Evolutionary conservation across 768 basidiomycete genomes (phyloP).

Genomic region (Amanita pallidorosea): DNA sequence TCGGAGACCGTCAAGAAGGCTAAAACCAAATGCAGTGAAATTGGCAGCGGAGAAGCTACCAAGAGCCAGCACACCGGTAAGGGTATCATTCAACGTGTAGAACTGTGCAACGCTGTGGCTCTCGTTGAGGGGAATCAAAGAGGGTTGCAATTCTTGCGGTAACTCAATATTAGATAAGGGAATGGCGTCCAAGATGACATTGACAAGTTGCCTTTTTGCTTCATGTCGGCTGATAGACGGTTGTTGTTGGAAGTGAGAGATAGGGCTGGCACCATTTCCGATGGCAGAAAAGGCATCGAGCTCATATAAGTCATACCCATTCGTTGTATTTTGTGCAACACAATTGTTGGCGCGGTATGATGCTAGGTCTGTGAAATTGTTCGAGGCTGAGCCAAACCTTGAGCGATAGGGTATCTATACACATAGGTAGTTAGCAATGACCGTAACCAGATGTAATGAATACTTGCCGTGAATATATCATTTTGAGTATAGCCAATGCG

Average conservation of each 20-base stretch:
- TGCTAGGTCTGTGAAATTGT: conserved; percentile 34
- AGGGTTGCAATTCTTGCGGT: conserved; percentile 28
- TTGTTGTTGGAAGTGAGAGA: conserved; percentile 29
- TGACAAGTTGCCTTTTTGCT: conserved; percentile 27
- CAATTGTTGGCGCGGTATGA: conserved; percentile 47
- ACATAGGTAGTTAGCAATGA: neutral
- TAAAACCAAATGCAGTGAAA: conserved; percentile 28
- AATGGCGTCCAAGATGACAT: conserved; percentile 36
- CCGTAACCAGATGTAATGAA: neutral
- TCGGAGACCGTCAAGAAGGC: conserved; percentile 34
- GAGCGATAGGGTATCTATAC: conserved; percentile 48
- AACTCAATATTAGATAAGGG: conserved; percentile 35
- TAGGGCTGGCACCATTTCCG: conserved; percentile 12
- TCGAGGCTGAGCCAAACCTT: conserved; percentile 32
- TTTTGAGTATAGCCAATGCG: conserved; percentile 24
- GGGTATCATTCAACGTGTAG: conserved; percentile 38
- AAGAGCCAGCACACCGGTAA: conserved; percentile 45
- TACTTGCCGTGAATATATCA: conserved; percentile 35
- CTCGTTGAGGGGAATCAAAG: conserved; percentile 24
- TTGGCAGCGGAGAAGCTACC: conserved; percentile 43
- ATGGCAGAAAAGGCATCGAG: conserved; percentile 6
- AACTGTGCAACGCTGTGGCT: conserved; percentile 45
- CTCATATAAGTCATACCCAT: conserved; percentile 30
- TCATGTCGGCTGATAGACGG: conserved; percentile 20
- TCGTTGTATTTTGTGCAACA: conserved; percentile 34